phyloP scores from a whole-genome alignment of 1,284 basidiomycete species.

The Coniophora puteana region DNA sequence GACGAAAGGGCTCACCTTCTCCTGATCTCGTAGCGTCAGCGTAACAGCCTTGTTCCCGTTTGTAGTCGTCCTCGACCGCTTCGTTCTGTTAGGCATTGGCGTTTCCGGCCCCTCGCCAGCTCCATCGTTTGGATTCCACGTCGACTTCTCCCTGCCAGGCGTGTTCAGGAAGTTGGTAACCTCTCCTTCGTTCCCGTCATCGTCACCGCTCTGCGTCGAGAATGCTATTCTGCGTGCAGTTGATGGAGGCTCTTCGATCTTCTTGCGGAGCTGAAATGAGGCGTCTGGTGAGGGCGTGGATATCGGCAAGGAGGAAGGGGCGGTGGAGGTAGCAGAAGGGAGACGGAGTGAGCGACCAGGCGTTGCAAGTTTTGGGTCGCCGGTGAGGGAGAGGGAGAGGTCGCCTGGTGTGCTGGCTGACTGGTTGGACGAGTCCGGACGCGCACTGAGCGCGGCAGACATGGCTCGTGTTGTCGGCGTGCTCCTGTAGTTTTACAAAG shows the following conservation, averaged over 20 bases:
- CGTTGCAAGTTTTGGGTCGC: slow-evolving; percentile 57
- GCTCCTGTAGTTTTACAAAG: not conserved
- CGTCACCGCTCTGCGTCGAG: slow-evolving; percentile 24
- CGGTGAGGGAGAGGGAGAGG: slow-evolving; percentile 56
- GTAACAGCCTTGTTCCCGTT: slow-evolving; percentile 56
- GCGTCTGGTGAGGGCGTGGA: slow-evolving; percentile 49
- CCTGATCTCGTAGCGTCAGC: slow-evolving; percentile 88
- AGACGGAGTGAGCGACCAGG: slow-evolving; percentile 47
- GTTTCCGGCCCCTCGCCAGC: slow-evolving; percentile 47
- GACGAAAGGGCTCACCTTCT: slow-evolving; percentile 61
- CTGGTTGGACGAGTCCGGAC: slow-evolving; percentile 35
- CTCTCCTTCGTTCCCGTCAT: slow-evolving; percentile 39
- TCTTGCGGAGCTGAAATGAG: slow-evolving; percentile 15
- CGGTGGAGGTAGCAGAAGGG: slow-evolving; percentile 54
- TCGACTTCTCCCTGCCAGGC: slow-evolving; percentile 48
- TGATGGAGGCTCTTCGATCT: slow-evolving; percentile 20
- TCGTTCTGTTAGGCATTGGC: slow-evolving; percentile 39
- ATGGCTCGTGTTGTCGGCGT: slow-evolving; percentile 12
- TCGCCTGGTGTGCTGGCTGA: slow-evolving; percentile 50
- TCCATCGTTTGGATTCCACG: no score
- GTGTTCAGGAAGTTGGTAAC: slow-evolving; percentile 48
- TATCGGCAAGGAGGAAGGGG: slow-evolving; percentile 48
- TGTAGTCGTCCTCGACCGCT: slow-evolving; percentile 39
- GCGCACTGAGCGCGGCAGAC: slow-evolving; percentile 31
- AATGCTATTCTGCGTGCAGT: slow-evolving; percentile 24